Evolutionary conservation across 2,329 filamentous ascomycete genomes (phyloP).

Genomic region (Orbilia blumenaviensis): DNA sequence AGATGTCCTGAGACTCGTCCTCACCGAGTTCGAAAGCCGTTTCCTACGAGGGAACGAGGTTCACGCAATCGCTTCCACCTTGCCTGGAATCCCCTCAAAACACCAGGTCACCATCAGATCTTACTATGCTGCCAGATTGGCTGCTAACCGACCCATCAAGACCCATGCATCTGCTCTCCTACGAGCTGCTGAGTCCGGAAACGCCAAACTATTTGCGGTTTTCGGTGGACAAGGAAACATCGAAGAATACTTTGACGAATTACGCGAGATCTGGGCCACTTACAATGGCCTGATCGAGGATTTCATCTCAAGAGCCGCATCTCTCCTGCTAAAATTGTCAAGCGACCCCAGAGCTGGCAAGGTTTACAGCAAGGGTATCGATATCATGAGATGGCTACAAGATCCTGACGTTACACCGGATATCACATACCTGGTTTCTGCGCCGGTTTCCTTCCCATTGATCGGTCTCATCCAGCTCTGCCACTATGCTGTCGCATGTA

Average conservation of each 20-base stretch:
- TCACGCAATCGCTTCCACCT: constrained; percentile 82
- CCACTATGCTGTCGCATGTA: constrained; percentile 94
- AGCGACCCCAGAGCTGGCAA: constrained; percentile 88
- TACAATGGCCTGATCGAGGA: constrained; percentile 92
- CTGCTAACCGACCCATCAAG: constrained; percentile 84
- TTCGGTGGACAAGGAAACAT: constrained; percentile 99
- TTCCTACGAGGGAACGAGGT: constrained; percentile 97
- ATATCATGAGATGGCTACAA: constrained; percentile 92
- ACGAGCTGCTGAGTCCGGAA: constrained; percentile 83
- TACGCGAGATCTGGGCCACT: constrained; percentile 87
- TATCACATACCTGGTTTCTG: constrained; percentile 90
- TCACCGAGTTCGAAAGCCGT: constrained; percentile 95
- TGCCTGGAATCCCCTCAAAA: constrained; percentile 92
- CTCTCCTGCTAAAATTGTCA: constrained; percentile 85
- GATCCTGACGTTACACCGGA: constrained; percentile 90
- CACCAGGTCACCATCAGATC: constrained; percentile 87
- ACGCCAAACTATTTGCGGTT: constrained; percentile 87
- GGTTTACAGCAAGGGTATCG: constrained; percentile 95
- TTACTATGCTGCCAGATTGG: constrained; percentile 89
- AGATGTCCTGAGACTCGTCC: constrained; percentile 87
- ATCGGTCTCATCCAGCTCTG: constrained; percentile 96
- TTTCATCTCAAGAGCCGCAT: constrained; percentile 80
- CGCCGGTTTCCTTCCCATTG: constrained; percentile 92
- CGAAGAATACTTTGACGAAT: constrained; percentile 98
- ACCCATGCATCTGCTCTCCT: constrained; percentile 92